A percentile compares a stretch with the other conserved stretches of the same genome.
Conservation (phyloP, 345 rosid species). For the Salix exigua region DNA sequence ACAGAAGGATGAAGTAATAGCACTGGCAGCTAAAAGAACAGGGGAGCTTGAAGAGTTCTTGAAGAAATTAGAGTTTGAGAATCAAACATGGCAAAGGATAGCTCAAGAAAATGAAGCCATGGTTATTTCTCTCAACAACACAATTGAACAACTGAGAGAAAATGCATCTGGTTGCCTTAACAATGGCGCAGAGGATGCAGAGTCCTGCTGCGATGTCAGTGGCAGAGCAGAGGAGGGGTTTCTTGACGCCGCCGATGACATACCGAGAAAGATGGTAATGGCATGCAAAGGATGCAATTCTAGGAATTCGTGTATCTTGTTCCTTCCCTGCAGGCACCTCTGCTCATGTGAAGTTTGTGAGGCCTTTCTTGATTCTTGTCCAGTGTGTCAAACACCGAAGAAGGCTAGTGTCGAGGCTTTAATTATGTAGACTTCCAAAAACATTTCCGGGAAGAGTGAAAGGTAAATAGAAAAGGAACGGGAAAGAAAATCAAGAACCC, state of each 20-base stretch:
- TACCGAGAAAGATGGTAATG: slow-evolving; percentile 1
- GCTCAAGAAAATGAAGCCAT: slow-evolving; percentile 37
- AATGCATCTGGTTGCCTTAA: slow-evolving; percentile 33
- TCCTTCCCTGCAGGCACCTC: slow-evolving; percentile 92
- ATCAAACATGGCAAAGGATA: slow-evolving; percentile 31
- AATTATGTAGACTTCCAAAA: slow-evolving; percentile 34
- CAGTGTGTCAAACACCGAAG: slow-evolving; percentile 63
- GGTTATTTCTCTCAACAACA: slow-evolving; percentile 28
- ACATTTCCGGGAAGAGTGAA: slow-evolving; percentile 29
- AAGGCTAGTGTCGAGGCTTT: slow-evolving; percentile 71
- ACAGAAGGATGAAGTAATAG: slow-evolving; percentile 37
- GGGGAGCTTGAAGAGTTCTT: slow-evolving; percentile 30
- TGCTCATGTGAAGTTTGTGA: slow-evolving; percentile 69
- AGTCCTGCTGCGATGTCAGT: slow-evolving; percentile 41
- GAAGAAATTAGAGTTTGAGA: slow-evolving; percentile 31
- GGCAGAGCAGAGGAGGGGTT: slow-evolving; percentile 14
- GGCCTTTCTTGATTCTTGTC: slow-evolving; percentile 54
- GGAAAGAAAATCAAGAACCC: slow-evolving; percentile 2
- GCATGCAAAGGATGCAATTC: slow-evolving; percentile 53
- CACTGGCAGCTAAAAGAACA: slow-evolving; percentile 18
- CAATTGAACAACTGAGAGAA: slow-evolving; percentile 46
- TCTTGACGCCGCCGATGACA: background rate
- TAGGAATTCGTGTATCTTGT: slow-evolving; percentile 56
- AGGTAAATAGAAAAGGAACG: background rate
- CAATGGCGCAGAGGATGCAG: slow-evolving; percentile 48